Evolutionary conservation across 2,329 filamentous ascomycete genomes (phyloP).

Genomic region (Penicillium oxalicum): DNA sequence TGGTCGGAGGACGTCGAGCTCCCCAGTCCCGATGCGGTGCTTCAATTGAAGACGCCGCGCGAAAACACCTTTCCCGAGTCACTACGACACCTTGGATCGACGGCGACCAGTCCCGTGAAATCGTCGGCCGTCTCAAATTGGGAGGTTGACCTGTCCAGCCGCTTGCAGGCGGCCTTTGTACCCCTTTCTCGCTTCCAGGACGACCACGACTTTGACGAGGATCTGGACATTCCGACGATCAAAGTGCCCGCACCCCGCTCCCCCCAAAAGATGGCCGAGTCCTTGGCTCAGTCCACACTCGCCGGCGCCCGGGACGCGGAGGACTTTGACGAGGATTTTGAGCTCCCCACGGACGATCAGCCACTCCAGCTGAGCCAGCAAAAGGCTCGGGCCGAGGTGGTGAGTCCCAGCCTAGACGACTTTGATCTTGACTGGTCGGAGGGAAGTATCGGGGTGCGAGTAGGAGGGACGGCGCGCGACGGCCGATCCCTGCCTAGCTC

Average conservation of each 20-base stretch:
- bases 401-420: conserved; percentile 61
- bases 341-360: conserved; percentile 62
- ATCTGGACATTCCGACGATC: conserved; percentile 62
- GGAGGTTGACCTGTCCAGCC: conserved; percentile 40
- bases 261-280: conserved; percentile 47
- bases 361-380: conserved; percentile 56
- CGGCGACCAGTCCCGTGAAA: conserved; percentile 36
- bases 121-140: conserved; percentile 23
- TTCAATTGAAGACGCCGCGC: conserved; percentile 62
- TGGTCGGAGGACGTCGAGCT: conserved; percentile 75
- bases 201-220: conserved; percentile 54
- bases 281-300: conserved; percentile 48
- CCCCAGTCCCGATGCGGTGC: conserved; percentile 49
- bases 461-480: conserved; percentile 78
- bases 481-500: conserved; percentile 76
- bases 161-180: conserved; percentile 49
- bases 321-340: conserved; percentile 66
- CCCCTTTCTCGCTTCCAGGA: conserved; percentile 61
- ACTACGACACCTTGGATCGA: conserved; percentile 59
- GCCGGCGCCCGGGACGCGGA: conserved; percentile 47
- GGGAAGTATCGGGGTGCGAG: conserved; percentile 83
- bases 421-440: conserved; percentile 83
- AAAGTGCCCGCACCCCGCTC: conserved; percentile 57
- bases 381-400: conserved; percentile 58
- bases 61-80: conserved; percentile 60